These are phyloP conservation scores for Pseudopyricularia cyperi DNA, from an alignment of 2,329 filamentous ascomycete species.

Conservation along the genomic window DNA sequence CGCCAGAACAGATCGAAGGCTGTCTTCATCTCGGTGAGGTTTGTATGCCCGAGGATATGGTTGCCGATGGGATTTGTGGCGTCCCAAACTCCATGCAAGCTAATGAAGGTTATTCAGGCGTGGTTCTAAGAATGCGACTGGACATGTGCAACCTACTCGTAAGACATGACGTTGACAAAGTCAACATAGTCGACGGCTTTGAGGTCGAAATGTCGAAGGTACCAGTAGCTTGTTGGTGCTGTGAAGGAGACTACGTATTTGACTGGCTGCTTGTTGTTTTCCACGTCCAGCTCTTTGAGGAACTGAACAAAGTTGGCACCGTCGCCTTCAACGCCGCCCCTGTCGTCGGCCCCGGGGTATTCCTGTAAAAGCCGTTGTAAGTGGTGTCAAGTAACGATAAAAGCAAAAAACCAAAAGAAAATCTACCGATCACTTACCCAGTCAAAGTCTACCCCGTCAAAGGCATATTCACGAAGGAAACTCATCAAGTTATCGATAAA, in stretches of 20 bases:
- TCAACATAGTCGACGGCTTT: neutral
- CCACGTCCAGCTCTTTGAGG: neutral
- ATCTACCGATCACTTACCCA: neutral
- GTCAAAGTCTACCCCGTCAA: neutral
- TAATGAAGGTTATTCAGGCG: neutral
- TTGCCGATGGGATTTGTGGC: constrained; percentile 15
- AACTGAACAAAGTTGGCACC: neutral
- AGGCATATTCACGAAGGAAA: neutral
- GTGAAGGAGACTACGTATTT: neutral
- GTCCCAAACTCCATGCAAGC: constrained; percentile 11
- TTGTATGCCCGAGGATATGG: constrained; percentile 26
- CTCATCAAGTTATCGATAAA: neutral
- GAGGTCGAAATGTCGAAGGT: neutral
- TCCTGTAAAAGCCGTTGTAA: too few relatives aligned
- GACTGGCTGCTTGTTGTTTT: neutral
- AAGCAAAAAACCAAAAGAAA: too few relatives aligned
- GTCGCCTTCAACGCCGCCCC: neutral
- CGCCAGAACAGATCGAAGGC: constrained; percentile 31
- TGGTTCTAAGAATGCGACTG: neutral
- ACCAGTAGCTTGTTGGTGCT: neutral
- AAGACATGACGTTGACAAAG: neutral
- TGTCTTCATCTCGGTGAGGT: constrained; percentile 30
- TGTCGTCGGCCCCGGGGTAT: neutral
- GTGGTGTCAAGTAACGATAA: too few relatives aligned
- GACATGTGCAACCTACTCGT: neutral